Evolutionary conservation across 2,329 filamentous ascomycete genomes (phyloP), one percentile per base, ranked within the genome.

Genomic region (Aspergillus sp.): DNA sequence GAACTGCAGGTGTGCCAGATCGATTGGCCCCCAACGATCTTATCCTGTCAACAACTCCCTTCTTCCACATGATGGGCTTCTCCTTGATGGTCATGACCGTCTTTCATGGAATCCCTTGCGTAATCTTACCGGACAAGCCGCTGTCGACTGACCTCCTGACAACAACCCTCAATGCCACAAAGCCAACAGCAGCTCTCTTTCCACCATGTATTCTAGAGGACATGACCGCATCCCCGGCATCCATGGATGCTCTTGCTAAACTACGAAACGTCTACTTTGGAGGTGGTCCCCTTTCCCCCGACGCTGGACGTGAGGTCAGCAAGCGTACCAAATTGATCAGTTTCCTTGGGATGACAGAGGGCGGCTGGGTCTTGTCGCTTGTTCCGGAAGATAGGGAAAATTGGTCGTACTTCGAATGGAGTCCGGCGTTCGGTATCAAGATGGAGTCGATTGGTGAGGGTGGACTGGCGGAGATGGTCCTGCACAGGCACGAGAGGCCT

Each of bases 321-420:
- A 27, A 43, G 13, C 13, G 25, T 17, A 49, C 44, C 19, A 32
- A 49, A 22, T 7, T 50, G 12, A 35, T 50, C 15, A 41, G 44
- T 5, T 23, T 55, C 5, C 27, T 57, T 15, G 56, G 56, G 17
- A 51, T 44, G n/a, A 57, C 45, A 4, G 54, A 60, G 46, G 44
- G 45, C 20, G 54, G 54, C 5, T 10, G 51, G 15, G 30, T 55
- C 19, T 22, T 23, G 5, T 50, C 57, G 3, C 20, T 57, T 7
- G 39, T 53, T 9, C 41, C 48, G 2, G 27, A 50, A 12, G 48
- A 49, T 5, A 30, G 12, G 10, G 35, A 15, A 2, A 50, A 61
- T 33, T 62, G 60, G 60, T 22, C 20, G 1, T 61, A 60, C 20
- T 48, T 57, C 2, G 59, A 62, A 27, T 62, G 58, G 57, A 58